Evolutionary conservation across 208 protist genomes (phyloP).

Genomic region (Trypanosoma rangeli): DNA sequence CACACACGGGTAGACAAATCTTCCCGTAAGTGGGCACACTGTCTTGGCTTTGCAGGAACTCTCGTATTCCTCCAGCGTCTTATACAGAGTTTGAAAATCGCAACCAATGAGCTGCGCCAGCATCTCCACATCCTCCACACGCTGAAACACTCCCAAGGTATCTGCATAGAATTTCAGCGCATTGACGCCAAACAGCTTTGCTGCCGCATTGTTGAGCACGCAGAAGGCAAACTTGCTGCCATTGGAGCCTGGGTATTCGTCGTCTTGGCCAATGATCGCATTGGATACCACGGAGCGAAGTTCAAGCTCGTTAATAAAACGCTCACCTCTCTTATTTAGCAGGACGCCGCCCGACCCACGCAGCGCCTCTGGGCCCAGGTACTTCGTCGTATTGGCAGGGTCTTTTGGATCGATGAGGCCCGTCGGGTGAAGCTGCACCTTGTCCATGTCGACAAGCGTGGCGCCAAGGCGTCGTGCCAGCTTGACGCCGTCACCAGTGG

Average conservation of each 20-base stretch:
- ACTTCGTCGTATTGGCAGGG: conserved; percentile 85
- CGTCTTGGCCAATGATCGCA: conserved; percentile 78
- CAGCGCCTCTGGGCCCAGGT: conserved; percentile 95
- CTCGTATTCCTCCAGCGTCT: conserved; percentile 68
- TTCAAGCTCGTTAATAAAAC: conserved; percentile 96
- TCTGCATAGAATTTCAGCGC: conserved; percentile 80
- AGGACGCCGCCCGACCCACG: conserved; percentile 94
- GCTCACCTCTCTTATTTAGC: conserved; percentile 87
- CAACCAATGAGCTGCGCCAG: conserved; percentile 74
- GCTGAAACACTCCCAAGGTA: conserved; percentile 61
- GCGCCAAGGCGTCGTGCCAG: conserved; percentile 67
- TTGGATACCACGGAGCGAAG: conserved; percentile 93
- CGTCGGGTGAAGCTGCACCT: conserved; percentile 96
- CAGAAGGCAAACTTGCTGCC: conserved; percentile 79
- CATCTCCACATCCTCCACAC: conserved; percentile 42
- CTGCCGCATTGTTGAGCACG: conserved; percentile 76
- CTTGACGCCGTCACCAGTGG: conserved; percentile 86
- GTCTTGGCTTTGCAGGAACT: conserved; percentile 31
- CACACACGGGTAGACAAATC: conserved; percentile 77
- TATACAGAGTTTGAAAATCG: conserved; percentile 28
- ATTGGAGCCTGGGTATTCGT: conserved; percentile 60
- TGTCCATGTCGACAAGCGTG: conserved; percentile 91
- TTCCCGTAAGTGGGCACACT: conserved; percentile 66
- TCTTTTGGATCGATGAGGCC: conserved; percentile 93
- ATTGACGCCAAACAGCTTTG: conserved; percentile 73